phyloP scores from a whole-genome alignment of 169 alveolate species.

The Eimeria zaria region DNA sequence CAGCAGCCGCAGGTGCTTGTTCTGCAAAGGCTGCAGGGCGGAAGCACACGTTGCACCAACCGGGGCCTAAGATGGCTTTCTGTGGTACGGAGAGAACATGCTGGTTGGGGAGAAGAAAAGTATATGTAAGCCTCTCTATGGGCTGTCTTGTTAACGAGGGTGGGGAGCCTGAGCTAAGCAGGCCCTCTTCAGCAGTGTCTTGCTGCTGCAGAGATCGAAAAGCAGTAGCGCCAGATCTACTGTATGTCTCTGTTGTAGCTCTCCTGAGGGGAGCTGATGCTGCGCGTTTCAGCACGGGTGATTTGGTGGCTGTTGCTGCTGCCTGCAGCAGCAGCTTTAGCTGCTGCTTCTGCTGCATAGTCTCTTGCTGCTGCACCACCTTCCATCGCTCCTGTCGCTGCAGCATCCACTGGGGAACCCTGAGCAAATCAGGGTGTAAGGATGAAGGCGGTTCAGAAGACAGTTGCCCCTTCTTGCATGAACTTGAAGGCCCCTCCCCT shows the following conservation, averaged over 20 bases:
- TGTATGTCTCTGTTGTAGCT: neutral
- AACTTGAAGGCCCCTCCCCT: slow-evolving; percentile 12
- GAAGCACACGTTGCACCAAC: slow-evolving; percentile 84
- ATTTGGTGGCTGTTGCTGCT: slow-evolving; percentile 7
- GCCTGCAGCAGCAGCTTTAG: slow-evolving; percentile 50
- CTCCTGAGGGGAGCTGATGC: slow-evolving; percentile 25
- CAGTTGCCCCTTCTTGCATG: neutral
- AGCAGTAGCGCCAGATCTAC: neutral
- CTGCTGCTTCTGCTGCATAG: slow-evolving; percentile 62
- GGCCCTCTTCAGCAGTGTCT: neutral
- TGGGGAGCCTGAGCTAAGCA: neutral
- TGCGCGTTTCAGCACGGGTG: slow-evolving; percentile 1
- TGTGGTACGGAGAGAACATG: slow-evolving; percentile 83
- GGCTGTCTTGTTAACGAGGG: neutral
- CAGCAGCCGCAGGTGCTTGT: too few species aligned
- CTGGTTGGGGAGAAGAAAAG: slow-evolving; percentile 67
- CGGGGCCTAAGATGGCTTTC: slow-evolving; percentile 73
- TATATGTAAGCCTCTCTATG: slow-evolving; percentile 70
- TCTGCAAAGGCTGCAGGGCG: slow-evolving; percentile 83
- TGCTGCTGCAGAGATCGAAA: neutral
- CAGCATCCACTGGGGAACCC: slow-evolving; percentile 68
- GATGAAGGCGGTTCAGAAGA: slow-evolving; percentile 25
- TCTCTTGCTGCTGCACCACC: slow-evolving; percentile 43
- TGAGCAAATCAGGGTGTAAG: slow-evolving; percentile 64
- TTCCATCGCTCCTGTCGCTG: slow-evolving; percentile 64